These are phyloP conservation scores for Pseudognaphalium luteoalbum DNA, from an alignment of 129 eudicot genomes.

Conservation along the genomic window DNA sequence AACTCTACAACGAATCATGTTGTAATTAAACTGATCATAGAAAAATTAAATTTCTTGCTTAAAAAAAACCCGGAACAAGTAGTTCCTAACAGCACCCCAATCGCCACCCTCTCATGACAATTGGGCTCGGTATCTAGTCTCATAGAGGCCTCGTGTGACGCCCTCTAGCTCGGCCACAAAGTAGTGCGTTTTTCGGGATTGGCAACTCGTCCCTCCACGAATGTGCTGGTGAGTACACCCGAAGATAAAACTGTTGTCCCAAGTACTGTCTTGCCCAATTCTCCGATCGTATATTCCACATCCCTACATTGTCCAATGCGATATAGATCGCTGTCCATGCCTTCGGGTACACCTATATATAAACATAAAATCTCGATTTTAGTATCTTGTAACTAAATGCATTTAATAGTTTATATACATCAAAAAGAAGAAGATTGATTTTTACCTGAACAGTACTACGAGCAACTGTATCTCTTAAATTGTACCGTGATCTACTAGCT, in stretches of 20 bases:
- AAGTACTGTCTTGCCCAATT: slow-evolving; percentile 76
- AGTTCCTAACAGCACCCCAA: slow-evolving; percentile 21
- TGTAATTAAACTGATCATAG: not conserved
- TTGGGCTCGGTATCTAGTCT: not conserved
- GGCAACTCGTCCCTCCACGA: slow-evolving; percentile 53
- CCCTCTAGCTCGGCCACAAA: slow-evolving; percentile 41
- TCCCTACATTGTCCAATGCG: slow-evolving; percentile 73
- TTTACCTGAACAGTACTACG: slow-evolving; percentile 65
- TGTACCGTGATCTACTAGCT: slow-evolving; percentile 60
- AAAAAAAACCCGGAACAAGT: slow-evolving; percentile 26
- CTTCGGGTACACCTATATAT: slow-evolving; percentile 59
- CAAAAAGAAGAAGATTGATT: not conserved
- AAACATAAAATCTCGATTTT: not conserved
- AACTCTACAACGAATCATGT: slow-evolving; percentile 26
- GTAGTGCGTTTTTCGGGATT: slow-evolving; percentile 38
- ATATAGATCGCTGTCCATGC: slow-evolving; percentile 80
- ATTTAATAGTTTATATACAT: not conserved
- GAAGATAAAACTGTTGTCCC: slow-evolving; percentile 73
- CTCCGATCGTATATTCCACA: slow-evolving; percentile 72
- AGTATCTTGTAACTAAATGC: not conserved
- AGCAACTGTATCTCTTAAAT: slow-evolving; percentile 56
- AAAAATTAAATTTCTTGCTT: slow-evolving; percentile 2
- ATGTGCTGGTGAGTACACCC: slow-evolving; percentile 65
- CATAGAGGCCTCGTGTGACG: slow-evolving; percentile 39
- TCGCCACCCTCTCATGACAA: slow-evolving; percentile 28